Percentiles rank a stretch among this genome's conserved stretches.
Conservation (phyloP, 225 moss, liverwort and hornwort genomes). For the Physcomitrium patens region DNA sequence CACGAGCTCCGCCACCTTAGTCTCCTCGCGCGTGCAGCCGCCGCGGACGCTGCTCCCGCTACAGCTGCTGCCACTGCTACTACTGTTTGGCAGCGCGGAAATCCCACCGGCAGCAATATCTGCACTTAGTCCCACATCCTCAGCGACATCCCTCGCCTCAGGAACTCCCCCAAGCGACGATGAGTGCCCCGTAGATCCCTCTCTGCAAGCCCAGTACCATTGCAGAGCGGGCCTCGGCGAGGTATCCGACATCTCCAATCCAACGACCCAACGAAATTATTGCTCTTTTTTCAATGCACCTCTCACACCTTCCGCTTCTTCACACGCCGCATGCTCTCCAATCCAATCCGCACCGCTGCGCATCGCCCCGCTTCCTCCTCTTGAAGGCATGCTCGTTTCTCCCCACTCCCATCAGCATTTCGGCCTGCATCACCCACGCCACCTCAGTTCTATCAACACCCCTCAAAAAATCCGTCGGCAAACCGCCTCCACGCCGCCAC, state of each 20-base stretch:
- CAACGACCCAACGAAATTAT: background rate
- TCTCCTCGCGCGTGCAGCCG: conserved; percentile 29
- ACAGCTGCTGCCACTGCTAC: background rate
- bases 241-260: conserved; percentile 38
- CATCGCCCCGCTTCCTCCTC: conserved; percentile 40
- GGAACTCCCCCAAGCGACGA: too few relatives aligned
- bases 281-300: background rate
- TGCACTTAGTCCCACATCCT: too few relatives aligned
- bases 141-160: too few relatives aligned
- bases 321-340: conserved; percentile 23
- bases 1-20: conserved; percentile 42
- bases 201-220: conserved; percentile 22
- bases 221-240: conserved; percentile 3
- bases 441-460: conserved; percentile 5
- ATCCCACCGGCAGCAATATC: background rate
- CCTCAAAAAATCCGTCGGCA: too few relatives aligned
- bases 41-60: background rate
- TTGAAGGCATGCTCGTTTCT: conserved; percentile 18
- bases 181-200: background rate
- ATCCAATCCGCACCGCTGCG: conserved; percentile 35
- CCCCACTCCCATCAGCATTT: conserved; percentile 38
- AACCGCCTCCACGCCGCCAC: too few relatives aligned
- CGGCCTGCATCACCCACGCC: conserved; percentile 17
- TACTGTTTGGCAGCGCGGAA: conserved; percentile 1
- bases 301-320: background rate